phyloP scores from a whole-genome alignment of 2,329 filamentous ascomycete genomes.

The Xylaria sp. region DNA sequence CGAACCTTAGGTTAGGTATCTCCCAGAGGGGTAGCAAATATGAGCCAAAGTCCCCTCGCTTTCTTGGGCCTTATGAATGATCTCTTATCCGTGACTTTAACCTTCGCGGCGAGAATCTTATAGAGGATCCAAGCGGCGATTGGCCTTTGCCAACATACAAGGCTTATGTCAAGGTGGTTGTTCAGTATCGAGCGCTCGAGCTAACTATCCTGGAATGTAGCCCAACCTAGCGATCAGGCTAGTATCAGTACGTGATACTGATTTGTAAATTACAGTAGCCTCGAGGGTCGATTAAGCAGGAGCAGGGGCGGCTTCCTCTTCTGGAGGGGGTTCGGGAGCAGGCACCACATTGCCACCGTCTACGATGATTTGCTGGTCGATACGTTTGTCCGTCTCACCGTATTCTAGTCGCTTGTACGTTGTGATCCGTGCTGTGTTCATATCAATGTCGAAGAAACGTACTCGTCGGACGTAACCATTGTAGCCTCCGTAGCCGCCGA shows the following conservation, averaged over 20 bases:
- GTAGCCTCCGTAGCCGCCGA: constrained; percentile 95
- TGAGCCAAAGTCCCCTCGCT: background rate
- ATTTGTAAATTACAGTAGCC: background rate
- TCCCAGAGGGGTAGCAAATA: constrained; percentile 14
- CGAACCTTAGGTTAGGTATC: background rate
- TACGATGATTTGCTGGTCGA: constrained; percentile 75
- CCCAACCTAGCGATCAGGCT: background rate
- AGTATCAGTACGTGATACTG: background rate
- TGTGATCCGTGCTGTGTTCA: constrained; percentile 85
- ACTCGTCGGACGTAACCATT: constrained; percentile 84
- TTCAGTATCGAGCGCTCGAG: background rate
- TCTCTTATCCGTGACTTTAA: constrained; percentile 3
- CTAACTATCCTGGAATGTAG: background rate
- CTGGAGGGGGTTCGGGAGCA: constrained; percentile 30
- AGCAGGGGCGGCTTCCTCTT: constrained; percentile 7
- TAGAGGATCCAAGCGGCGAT: background rate
- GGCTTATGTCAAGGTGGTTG: background rate
- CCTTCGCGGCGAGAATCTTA: background rate
- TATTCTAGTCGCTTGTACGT: constrained; percentile 93
- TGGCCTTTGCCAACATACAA: constrained; percentile 2
- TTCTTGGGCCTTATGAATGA: background rate
- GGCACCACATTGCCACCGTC: constrained; percentile 63
- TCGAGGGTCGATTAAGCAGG: constrained; percentile 2
- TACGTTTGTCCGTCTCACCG: constrained; percentile 62
- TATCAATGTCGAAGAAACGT: constrained; percentile 91